Conservation (phyloP, 2,329 filamentous ascomycete species). For the Pyrenophora tritici-repentis region DNA sequence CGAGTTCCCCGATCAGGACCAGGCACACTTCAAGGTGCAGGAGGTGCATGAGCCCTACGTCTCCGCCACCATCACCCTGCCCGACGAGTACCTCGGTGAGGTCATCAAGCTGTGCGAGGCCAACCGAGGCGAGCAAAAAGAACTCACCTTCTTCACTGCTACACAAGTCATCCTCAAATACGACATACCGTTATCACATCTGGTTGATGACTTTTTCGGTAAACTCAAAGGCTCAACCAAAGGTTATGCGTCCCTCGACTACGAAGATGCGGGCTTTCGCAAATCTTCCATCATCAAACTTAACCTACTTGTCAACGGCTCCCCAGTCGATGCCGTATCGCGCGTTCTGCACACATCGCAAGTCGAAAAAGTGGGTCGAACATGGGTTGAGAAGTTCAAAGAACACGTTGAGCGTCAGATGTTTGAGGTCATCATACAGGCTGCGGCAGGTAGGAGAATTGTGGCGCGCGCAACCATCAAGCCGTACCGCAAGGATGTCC, state of each 20-base stretch:
- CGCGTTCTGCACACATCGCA: slow-evolving; percentile 85
- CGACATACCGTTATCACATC: slow-evolving; percentile 80
- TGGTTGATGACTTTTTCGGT: slow-evolving; percentile 97
- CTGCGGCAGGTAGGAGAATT: slow-evolving; percentile 78
- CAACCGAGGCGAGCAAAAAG: slow-evolving; percentile 85
- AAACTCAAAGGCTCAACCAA: slow-evolving; percentile 93
- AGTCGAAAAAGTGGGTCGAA: slow-evolving; percentile 75
- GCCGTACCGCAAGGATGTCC: slow-evolving; percentile 92
- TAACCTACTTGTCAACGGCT: slow-evolving; percentile 90
- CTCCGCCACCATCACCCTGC: slow-evolving; percentile 82
- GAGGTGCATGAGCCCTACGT: slow-evolving; percentile 78
- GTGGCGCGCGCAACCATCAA: slow-evolving; percentile 94
- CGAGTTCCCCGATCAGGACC: slow-evolving; percentile 79
- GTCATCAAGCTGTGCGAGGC: slow-evolving; percentile 94
- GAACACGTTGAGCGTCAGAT: slow-evolving; percentile 95
- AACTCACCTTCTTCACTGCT: slow-evolving; percentile 86
- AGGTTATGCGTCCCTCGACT: slow-evolving; percentile 94
- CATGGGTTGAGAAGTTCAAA: slow-evolving; percentile 96
- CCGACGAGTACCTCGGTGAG: slow-evolving; percentile 90
- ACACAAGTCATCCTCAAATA: slow-evolving; percentile 96
- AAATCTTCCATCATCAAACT: slow-evolving; percentile 82
- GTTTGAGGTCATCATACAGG: slow-evolving; percentile 96
- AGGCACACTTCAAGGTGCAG: slow-evolving; percentile 57
- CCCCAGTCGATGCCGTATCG: slow-evolving; percentile 91
- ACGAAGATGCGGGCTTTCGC: slow-evolving; percentile 91